Percentiles rank a stretch among this genome's conserved stretches.
phyloP scores from a whole-genome alignment of 495 filamentous ascomycete genomes.

The Penicillium mononematosum region DNA sequence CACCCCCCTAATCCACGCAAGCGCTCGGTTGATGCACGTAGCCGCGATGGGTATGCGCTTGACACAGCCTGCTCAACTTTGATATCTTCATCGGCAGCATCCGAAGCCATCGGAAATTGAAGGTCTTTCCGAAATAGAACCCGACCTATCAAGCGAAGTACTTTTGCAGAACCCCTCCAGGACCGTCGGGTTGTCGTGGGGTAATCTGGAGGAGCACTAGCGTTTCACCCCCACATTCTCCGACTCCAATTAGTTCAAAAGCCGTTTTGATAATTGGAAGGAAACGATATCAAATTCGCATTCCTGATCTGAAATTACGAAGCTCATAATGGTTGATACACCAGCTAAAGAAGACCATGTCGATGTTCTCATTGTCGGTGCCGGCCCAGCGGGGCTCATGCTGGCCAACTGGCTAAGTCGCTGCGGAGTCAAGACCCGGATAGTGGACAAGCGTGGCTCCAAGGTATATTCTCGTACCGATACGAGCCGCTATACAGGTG shows the following conservation, averaged over 20 bases:
- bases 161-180: not conserved
- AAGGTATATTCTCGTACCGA: conserved; percentile 33
- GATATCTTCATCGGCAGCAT: not conserved
- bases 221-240: not conserved
- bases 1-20: too few relatives aligned
- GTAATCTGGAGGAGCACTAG: not conserved
- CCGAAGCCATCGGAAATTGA: not conserved
- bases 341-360: conserved; percentile 14
- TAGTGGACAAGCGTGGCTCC: conserved; percentile 58
- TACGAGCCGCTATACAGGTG: not conserved
- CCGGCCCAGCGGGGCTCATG: conserved; percentile 64
- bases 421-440: conserved; percentile 53
- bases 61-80: too few relatives aligned
- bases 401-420: conserved; percentile 58
- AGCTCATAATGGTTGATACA: conserved; percentile 10
- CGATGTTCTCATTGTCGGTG: conserved; percentile 57
- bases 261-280: too few relatives aligned
- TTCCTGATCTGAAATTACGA: not conserved
- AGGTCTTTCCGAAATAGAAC: not conserved
- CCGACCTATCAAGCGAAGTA: not conserved
- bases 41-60: too few relatives aligned
- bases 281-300: not conserved
- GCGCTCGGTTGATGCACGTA: too few relatives aligned
- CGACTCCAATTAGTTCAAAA: not conserved
- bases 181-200: not conserved